Percentiles rank a stretch among this genome's conserved stretches.
Evolutionary conservation across 768 basidiomycete species (phyloP).

Genomic region (Hebeloma cylindrosporum): DNA sequence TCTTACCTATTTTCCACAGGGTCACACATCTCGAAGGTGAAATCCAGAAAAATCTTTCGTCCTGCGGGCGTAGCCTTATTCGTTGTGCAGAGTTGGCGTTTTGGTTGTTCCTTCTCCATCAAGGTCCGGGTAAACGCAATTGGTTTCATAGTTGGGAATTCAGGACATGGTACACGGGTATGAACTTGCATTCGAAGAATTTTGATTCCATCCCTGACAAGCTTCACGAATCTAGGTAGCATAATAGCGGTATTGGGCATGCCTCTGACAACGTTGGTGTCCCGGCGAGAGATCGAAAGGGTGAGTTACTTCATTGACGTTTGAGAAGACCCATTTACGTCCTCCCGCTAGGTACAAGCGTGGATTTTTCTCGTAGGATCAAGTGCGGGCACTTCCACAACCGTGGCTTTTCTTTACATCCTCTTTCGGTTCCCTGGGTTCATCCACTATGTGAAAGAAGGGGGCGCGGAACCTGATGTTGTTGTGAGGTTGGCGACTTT

Average conservation of each 20-base stretch:
- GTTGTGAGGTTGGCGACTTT: constrained; percentile 74
- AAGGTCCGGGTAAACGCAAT: constrained; percentile 64
- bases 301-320: constrained; percentile 33
- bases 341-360: constrained; percentile 51
- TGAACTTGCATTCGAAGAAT: constrained; percentile 15
- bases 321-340: not conserved
- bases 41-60: constrained; percentile 3
- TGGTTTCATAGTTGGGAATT: constrained; percentile 87
- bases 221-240: constrained; percentile 47
- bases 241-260: constrained; percentile 64
- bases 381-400: constrained; percentile 63
- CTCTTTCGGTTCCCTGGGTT: constrained; percentile 70
- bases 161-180: constrained; percentile 68
- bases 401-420: constrained; percentile 69
- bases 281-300: constrained; percentile 56
- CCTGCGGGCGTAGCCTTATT: not conserved
- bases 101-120: constrained; percentile 82
- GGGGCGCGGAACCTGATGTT: constrained; percentile 73
- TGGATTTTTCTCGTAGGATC: constrained; percentile 80
- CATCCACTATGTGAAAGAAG: constrained; percentile 65
- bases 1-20: constrained; percentile 32
- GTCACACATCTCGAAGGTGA: constrained; percentile 86
- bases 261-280: constrained; percentile 65
- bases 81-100: constrained; percentile 62
- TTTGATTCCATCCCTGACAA: constrained; percentile 1